Evolutionary conservation across 2,329 filamentous ascomycete genomes (phyloP).

Genomic region (Pseudomassariella vexata): DNA sequence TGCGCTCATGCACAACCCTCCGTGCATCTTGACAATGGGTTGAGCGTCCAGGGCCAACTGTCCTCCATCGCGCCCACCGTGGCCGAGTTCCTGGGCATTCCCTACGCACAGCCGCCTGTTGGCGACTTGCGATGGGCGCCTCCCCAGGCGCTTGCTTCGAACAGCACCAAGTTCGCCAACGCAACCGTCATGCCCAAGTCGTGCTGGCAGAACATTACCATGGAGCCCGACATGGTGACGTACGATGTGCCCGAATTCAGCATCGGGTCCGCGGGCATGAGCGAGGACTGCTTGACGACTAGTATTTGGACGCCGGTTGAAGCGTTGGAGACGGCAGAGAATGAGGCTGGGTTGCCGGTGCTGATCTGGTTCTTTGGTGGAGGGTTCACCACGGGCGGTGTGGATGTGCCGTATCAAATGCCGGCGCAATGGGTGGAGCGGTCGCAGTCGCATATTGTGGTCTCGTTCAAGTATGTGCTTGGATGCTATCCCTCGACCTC

Average conservation of each 20-base stretch:
- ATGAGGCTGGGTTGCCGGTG: constrained; percentile 7
- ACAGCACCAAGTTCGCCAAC: constrained; percentile 1
- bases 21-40: neutral
- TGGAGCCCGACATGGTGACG: constrained; percentile 2
- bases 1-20: too few relatives aligned
- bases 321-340: neutral
- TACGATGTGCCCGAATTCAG: constrained; percentile 5
- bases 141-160: constrained; percentile 7
- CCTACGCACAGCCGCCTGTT: constrained; percentile 12
- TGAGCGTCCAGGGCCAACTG: too few relatives aligned
- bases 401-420: constrained; percentile 11
- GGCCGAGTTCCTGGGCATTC: constrained; percentile 9
- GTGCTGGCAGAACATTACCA: constrained; percentile 5
- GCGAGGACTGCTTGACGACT: constrained; percentile 12
- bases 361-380: constrained; percentile 13
- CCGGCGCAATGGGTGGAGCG: constrained; percentile 11
- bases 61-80: neutral
- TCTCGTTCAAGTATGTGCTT: constrained; percentile 10
- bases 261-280: neutral
- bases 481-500: constrained; percentile 1
- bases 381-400: constrained; percentile 6
- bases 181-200: neutral
- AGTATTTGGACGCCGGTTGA: constrained; percentile 11
- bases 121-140: constrained; percentile 10
- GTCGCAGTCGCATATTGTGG: constrained; percentile 13